A percentile compares a stretch with the other conserved stretches of the same genome.
Evolutionary conservation across 306 rosid genomes (phyloP).

Genomic region (Trifolium fragiferum): DNA sequence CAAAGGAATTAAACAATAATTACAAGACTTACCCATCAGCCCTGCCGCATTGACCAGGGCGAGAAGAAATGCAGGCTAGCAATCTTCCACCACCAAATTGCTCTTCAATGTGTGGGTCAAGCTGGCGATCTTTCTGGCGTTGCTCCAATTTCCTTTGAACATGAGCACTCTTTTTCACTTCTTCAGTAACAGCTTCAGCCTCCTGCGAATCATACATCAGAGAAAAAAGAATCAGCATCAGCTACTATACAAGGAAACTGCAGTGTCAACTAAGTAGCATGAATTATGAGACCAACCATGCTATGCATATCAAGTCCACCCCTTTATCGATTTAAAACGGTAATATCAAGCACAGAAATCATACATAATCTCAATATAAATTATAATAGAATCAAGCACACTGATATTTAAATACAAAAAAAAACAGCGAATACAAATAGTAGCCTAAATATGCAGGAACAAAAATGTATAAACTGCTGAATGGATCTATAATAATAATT

Average conservation of each 20-base stretch:
- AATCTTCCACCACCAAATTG: conserved; percentile 55
- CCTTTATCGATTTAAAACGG: no score
- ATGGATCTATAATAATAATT: no score
- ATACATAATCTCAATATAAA: not conserved
- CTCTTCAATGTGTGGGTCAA: conserved; percentile 57
- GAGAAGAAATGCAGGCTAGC: conserved; percentile 59
- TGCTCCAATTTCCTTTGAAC: conserved; percentile 55
- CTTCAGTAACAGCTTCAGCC: conserved; percentile 46
- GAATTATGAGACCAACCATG: no score
- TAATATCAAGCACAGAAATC: not conserved
- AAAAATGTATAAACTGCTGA: no score
- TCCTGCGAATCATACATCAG: conserved; percentile 41
- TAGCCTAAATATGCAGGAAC: no score
- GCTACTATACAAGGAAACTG: not conserved
- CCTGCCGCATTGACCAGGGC: conserved; percentile 64
- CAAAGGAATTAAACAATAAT: not conserved
- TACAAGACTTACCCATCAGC: conserved; percentile 53
- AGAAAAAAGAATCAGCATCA: not conserved
- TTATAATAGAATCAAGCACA: not conserved
- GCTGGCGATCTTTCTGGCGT: conserved; percentile 51
- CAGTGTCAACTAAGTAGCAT: not conserved
- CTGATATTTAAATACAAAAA: no score
- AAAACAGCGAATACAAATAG: no score
- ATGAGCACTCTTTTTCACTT: conserved; percentile 53
- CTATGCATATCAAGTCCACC: no score